phyloP scores from a whole-genome alignment of 768 basidiomycete species.

The Suillus americanus region DNA sequence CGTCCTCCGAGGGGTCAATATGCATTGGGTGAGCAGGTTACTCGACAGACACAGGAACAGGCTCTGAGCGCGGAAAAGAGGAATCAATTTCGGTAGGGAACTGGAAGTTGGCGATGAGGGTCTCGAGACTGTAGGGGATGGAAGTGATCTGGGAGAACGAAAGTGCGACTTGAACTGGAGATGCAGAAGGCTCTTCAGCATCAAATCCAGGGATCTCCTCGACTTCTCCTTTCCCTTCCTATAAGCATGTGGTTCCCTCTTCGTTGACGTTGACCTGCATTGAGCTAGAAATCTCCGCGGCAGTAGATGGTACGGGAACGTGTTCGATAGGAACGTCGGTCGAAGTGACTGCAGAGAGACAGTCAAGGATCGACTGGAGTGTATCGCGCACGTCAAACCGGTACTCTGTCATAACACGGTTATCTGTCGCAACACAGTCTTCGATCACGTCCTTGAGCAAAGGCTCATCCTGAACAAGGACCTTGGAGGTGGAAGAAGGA shows the following conservation, averaged over 20 bases:
- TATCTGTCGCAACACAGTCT: not conserved
- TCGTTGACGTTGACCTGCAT: not conserved
- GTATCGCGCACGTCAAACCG: conserved; percentile 10
- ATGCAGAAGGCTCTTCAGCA: conserved; percentile 18
- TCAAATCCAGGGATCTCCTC: conserved; percentile 21
- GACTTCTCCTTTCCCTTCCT: conserved; percentile 37
- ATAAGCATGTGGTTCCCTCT: not conserved
- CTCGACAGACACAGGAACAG: not conserved
- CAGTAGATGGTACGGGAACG: conserved; percentile 3
- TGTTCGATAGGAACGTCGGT: not conserved
- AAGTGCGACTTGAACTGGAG: conserved; percentile 1
- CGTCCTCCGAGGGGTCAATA: conserved; percentile 36
- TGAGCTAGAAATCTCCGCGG: not conserved
- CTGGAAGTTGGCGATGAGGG: conserved; percentile 38
- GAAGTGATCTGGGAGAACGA: conserved; percentile 39
- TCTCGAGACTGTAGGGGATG: conserved; percentile 42
- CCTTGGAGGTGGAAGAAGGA: not conserved
- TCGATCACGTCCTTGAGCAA: not conserved
- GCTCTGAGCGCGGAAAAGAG: conserved; percentile 16
- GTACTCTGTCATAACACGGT: conserved; percentile 2
- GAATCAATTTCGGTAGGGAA: conserved; percentile 35
- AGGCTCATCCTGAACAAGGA: not conserved
- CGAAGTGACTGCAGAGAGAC: not conserved
- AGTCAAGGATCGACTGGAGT: not conserved
- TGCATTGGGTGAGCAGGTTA: conserved; percentile 35